Evolutionary conservation across 2,329 filamentous ascomycete genomes (phyloP).

Genomic region (Cryoendolithus antarcticus): DNA sequence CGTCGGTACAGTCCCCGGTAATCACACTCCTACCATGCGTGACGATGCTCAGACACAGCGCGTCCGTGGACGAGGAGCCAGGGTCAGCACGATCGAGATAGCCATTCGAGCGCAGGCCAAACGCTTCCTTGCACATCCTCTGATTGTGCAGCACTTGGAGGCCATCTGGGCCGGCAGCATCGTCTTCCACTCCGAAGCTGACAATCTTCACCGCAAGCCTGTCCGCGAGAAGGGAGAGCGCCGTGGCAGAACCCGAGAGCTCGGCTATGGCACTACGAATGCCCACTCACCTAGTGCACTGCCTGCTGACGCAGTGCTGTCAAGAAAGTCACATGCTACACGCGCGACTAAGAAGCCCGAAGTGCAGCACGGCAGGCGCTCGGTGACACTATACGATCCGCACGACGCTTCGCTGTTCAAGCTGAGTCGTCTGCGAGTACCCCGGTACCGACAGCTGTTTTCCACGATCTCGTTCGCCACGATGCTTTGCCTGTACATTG

Average conservation of each 20-base stretch:
- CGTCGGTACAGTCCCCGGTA: constrained; percentile 16
- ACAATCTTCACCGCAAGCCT: constrained; percentile 61
- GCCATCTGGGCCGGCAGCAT: constrained; percentile 95
- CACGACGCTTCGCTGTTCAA: constrained; percentile 84
- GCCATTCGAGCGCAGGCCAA: constrained; percentile 89
- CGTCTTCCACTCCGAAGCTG: constrained; percentile 81
- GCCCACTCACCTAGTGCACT: constrained; percentile 14
- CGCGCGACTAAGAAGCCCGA: constrained; percentile 10
- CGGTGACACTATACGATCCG: constrained; percentile 80
- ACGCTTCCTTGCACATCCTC: constrained; percentile 77
- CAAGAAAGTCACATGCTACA: constrained; percentile 16
- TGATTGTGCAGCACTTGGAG: constrained; percentile 89
- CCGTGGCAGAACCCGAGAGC: constrained; percentile 4
- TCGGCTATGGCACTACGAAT: constrained; percentile 29
- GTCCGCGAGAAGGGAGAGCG: constrained; percentile 7
- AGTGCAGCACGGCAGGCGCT: constrained; percentile 41
- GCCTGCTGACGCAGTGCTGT: constrained; percentile 19
- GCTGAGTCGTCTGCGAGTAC: constrained; percentile 77
- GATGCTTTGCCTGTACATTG: constrained; percentile 71
- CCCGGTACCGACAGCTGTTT: constrained; percentile 80
- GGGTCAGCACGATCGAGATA: constrained; percentile 83
- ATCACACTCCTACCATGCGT: constrained; percentile 3
- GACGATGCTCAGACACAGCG: constrained; percentile 26
- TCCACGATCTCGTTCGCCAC: constrained; percentile 80
- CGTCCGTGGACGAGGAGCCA: constrained; percentile 47